Evolutionary conservation across 768 basidiomycete species (phyloP), one percentile per base, ranked within the genome.

Genomic region (Suillus fuscotomentosus): DNA sequence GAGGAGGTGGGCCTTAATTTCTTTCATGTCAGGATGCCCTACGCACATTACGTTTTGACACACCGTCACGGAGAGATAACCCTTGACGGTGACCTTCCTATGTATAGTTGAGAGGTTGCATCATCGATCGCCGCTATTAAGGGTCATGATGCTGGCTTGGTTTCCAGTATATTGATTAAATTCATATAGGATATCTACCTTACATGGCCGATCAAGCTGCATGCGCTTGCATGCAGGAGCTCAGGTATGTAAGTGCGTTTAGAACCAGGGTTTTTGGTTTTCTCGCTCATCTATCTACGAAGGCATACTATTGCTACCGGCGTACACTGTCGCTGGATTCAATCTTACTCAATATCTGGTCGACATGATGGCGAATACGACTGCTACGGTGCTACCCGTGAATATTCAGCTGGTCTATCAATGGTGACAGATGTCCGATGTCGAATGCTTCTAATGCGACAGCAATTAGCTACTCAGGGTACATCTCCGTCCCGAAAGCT

Each of bases 391-490:
- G 31, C 31, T 31, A 31, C 31, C 31, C 31, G 31, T 31, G 31
- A 31, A 31, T 31, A 6, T 31, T 6, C 31, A 31, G 31, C 31
- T 31, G 6, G 6, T 31, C 31, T 31, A 31, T 31, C n/a, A 48
- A 63, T 5, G 57, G 31, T 8, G 9, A 60, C 11, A 48, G 62
- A 9, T 45, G 45, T 24, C 39, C 45, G 1, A 10, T 60, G 6
- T 14, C 54, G 3, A 45, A 36, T 8, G 63, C 68, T 1, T 61
- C 65, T 6, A 63, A 31, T 24, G 31, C 38, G 1, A 64, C 48
- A 24, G 67, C 71, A 2, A 27, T 73, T 6, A 66, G 65, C 3
- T 5, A 67, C 1, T 0, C 3, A 15, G 56, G 62, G 3, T 75
- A 72, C 38, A 3, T 5, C 14, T 0, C 10, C 0, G 24, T 60